Evolutionary conservation across 202 grass and related monocot genomes (phyloP).

Genomic region (Eragrostis tef): DNA sequence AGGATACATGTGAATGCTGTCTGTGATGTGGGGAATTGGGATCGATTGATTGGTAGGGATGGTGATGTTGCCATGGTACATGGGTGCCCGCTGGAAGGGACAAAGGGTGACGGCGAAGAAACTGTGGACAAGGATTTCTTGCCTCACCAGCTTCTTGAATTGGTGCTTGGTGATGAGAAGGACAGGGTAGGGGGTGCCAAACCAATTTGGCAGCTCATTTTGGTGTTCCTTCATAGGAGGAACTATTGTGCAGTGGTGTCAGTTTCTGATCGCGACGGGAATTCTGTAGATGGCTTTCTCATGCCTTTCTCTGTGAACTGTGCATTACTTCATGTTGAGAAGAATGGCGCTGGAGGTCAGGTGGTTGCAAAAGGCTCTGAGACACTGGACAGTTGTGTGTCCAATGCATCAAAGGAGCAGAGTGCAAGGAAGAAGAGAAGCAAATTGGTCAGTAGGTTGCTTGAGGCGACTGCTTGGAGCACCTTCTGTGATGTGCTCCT

Average conservation of each 20-base stretch:
- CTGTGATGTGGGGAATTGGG: conserved; percentile 46
- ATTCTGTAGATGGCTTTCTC: conserved; percentile 67
- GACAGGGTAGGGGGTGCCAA: conserved; percentile 49
- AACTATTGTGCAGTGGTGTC: conserved; percentile 69
- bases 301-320: conserved; percentile 71
- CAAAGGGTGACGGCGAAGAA: conserved; percentile 48
- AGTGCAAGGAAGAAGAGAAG: conserved; percentile 64
- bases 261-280: conserved; percentile 53
- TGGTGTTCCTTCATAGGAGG: conserved; percentile 69
- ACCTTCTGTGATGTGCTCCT: conserved; percentile 63
- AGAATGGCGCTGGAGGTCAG: conserved; percentile 42
- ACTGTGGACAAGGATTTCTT: conserved; percentile 56
- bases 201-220: conserved; percentile 91
- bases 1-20: conserved; percentile 67
- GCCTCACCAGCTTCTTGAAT: conserved; percentile 65
- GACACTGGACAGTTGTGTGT: conserved; percentile 11
- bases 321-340: conserved; percentile 64
- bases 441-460: conserved; percentile 53
- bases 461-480: conserved; percentile 54
- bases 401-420: conserved; percentile 46
- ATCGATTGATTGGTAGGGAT: conserved; percentile 44
- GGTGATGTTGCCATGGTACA: conserved; percentile 54
- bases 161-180: conserved; percentile 52
- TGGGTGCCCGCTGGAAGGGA: conserved; percentile 46
- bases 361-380: conserved; percentile 22